These are phyloP conservation scores for Populus tremula DNA, from an alignment of 345 rosid genomes.

Conservation along the genomic window DNA sequence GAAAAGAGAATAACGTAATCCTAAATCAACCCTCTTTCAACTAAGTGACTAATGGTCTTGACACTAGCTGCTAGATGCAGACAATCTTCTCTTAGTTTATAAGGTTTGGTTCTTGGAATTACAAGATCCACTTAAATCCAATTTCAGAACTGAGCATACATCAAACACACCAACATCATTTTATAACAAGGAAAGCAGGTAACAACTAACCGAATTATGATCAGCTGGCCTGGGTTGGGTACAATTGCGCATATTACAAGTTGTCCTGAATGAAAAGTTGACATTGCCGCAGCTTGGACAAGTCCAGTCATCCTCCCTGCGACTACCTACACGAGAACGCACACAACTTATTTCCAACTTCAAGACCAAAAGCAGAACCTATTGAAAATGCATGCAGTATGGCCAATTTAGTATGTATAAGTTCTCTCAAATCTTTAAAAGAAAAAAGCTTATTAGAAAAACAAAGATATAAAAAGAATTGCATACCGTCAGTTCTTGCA, in stretches of 20 bases:
- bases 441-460: not conserved
- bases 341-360: not conserved
- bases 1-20: not conserved
- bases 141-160: not conserved
- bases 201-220: constrained; percentile 58
- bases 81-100: not conserved
- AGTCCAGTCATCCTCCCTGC: constrained; percentile 99
- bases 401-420: not conserved
- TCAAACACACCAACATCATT: not conserved
- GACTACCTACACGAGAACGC: constrained; percentile 53
- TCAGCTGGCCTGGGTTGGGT: constrained; percentile 96
- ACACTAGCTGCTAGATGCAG: not conserved
- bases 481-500: constrained; percentile 92
- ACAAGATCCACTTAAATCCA: not conserved
- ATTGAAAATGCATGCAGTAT: not conserved
- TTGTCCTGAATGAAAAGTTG: constrained; percentile 91
- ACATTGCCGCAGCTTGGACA: constrained; percentile 98
- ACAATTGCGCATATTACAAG: constrained; percentile 98
- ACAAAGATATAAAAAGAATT: constrained; percentile 1
- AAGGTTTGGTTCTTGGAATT: not conserved
- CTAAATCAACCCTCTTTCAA: not conserved
- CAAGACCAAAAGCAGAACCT: not conserved
- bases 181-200: not conserved
- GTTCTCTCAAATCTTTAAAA: not conserved
- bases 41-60: not conserved